Conservation (phyloP, 2,329 filamentous ascomycete species). For the Penicillium corylophilum region DNA sequence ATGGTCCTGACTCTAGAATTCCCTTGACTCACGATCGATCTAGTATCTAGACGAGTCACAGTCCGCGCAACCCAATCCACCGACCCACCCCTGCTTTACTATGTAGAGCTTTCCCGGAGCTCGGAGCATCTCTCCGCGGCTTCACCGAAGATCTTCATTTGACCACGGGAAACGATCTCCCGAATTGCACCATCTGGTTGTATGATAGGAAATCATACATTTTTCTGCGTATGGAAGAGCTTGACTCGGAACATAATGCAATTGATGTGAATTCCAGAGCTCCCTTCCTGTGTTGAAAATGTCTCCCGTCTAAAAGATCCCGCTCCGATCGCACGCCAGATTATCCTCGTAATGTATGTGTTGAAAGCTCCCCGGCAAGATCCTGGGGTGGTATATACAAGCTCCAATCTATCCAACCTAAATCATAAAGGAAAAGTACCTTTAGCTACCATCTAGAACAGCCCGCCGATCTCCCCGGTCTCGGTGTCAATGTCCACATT, state of each 20-base stretch:
- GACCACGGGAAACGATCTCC: slow-evolving; percentile 3
- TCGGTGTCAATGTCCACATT: slow-evolving; percentile 83
- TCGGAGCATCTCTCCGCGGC: slow-evolving; percentile 24
- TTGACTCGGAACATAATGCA: too few relatives aligned
- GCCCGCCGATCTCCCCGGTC: slow-evolving; percentile 81
- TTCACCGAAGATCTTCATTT: slow-evolving; percentile 15
- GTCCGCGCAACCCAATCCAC: slow-evolving; percentile 11
- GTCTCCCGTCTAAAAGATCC: slow-evolving; percentile 14
- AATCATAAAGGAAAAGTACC: neutral
- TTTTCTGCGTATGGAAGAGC: too few relatives aligned
- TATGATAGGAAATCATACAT: neutral
- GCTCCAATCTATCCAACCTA: slow-evolving; percentile 1
- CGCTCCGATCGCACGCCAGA: slow-evolving; percentile 17
- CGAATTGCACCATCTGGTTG: slow-evolving; percentile 16
- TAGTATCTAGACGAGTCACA: slow-evolving; percentile 13
- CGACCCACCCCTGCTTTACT: slow-evolving; percentile 19
- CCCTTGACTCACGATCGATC: slow-evolving; percentile 12
- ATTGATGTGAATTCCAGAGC: neutral
- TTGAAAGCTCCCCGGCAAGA: slow-evolving; percentile 19
- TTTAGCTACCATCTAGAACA: slow-evolving; percentile 65
- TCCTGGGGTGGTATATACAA: slow-evolving; percentile 19
- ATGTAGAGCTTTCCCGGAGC: slow-evolving; percentile 21
- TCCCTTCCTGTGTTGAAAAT: slow-evolving; percentile 20
- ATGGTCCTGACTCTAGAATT: too few relatives aligned
- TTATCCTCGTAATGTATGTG: slow-evolving; percentile 21